phyloP scores from a whole-genome alignment of 441 rosid genomes.

The Brassica hybrid region DNA sequence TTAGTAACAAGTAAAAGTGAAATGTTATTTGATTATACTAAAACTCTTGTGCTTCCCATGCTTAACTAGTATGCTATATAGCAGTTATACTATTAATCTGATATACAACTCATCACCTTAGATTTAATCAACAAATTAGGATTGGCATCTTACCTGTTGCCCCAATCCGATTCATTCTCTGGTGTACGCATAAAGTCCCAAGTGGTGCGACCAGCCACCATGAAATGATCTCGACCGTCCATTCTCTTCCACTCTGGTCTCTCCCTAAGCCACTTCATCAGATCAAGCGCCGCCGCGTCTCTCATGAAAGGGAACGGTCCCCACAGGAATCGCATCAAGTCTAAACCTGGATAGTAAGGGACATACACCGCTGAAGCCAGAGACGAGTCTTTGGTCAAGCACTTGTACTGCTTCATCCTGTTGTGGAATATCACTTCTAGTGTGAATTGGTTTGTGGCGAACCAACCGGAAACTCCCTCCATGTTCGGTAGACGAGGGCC shows the following conservation, averaged over 20 bases:
- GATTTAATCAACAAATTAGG: too few species aligned
- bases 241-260: slow-evolving; percentile 75
- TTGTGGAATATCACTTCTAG: slow-evolving; percentile 78
- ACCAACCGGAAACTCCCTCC: slow-evolving; percentile 68
- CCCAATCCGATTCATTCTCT: slow-evolving; percentile 62
- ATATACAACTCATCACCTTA: not conserved
- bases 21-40: not conserved
- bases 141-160: slow-evolving; percentile 46
- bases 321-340: slow-evolving; percentile 76
- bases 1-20: not conserved
- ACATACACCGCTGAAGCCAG: slow-evolving; percentile 72
- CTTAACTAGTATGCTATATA: not conserved
- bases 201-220: slow-evolving; percentile 83
- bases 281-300: slow-evolving; percentile 55
- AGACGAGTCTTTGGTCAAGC: slow-evolving; percentile 69
- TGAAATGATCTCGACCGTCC: slow-evolving; percentile 69
- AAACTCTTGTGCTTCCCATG: not conserved
- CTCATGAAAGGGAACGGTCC: slow-evolving; percentile 52
- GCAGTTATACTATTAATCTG: not conserved
- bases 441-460: slow-evolving; percentile 71
- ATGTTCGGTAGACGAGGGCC: slow-evolving; percentile 54
- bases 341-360: slow-evolving; percentile 80
- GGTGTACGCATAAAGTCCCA: slow-evolving; percentile 86
- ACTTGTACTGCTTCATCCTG: slow-evolving; percentile 77
- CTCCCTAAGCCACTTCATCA: slow-evolving; percentile 65